Percentiles rank a stretch among this genome's conserved stretches.
phyloP scores from a whole-genome alignment of 2,329 filamentous ascomycete species.

The Aspergillus fijiensis region DNA sequence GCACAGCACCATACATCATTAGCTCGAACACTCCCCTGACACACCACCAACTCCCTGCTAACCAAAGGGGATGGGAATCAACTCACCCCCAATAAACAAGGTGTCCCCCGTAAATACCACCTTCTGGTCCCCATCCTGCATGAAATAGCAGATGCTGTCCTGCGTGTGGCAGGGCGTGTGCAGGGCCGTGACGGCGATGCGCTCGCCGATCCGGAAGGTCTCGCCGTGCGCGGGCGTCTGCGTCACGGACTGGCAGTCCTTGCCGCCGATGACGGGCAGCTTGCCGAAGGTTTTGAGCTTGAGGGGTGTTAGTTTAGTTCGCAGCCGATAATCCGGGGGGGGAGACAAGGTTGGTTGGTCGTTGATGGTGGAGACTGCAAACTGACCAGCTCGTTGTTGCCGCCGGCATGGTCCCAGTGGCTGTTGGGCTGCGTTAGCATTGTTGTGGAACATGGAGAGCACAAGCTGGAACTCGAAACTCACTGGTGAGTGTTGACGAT shows the following conservation, averaged over 20 bases:
- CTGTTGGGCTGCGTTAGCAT: conserved; percentile 47
- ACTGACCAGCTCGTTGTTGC: conserved; percentile 76
- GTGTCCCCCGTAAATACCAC: conserved; percentile 96
- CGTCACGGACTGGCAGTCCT: conserved; percentile 78
- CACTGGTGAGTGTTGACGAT: conserved; percentile 98
- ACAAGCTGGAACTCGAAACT: conserved; percentile 34
- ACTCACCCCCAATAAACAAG: conserved; percentile 79
- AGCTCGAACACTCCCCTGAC: no score
- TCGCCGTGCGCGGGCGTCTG: conserved; percentile 72
- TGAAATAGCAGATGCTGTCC: conserved; percentile 94
- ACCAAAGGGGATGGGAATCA: no score
- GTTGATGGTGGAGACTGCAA: neutral
- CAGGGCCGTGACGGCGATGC: conserved; percentile 79
- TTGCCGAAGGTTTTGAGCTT: conserved; percentile 60
- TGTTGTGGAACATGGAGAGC: no score
- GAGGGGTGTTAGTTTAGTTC: conserved; percentile 5
- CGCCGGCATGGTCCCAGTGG: conserved; percentile 92
- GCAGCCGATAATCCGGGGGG: no score
- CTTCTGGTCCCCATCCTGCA: conserved; percentile 71
- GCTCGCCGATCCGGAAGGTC: conserved; percentile 75
- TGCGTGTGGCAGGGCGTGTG: conserved; percentile 98
- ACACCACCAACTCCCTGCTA: no score
- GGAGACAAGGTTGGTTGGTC: neutral
- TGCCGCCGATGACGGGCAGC: conserved; percentile 81
- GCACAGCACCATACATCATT: neutral